Conservation (phyloP, 805 yeast genomes). For the Kuraishia floccosa region DNA sequence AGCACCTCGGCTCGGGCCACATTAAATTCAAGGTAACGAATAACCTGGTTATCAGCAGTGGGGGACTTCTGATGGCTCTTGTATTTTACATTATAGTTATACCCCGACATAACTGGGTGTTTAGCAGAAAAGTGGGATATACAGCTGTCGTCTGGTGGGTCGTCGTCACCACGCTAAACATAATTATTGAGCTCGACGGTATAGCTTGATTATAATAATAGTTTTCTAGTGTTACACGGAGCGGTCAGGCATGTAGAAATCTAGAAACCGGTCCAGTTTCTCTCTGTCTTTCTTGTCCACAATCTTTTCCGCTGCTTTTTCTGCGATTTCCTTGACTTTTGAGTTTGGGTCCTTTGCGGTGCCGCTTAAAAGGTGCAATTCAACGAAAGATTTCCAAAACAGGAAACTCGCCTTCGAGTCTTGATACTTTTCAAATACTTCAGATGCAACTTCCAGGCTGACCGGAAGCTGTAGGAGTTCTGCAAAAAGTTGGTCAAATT, state of each 20-base stretch:
- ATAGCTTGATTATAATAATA: neutral
- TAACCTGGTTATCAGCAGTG: conserved; percentile 24
- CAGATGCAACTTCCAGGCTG: conserved; percentile 7
- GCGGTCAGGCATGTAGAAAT: neutral
- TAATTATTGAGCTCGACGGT: conserved; percentile 2
- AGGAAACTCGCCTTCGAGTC: conserved; percentile 5
- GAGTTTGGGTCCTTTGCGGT: neutral
- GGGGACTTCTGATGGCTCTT: conserved; percentile 27
- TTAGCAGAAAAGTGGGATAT: conserved; percentile 28
- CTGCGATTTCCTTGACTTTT: neutral
- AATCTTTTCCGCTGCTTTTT: neutral
- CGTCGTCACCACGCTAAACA: conserved; percentile 10
- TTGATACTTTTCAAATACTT: conserved; percentile 15
- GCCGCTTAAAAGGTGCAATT: conserved; percentile 5
- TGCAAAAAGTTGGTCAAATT: conserved; percentile 23
- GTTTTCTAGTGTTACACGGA: neutral
- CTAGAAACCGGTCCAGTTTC: too few relatives aligned
- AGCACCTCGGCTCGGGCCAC: neutral
- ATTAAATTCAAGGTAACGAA: conserved; percentile 25
- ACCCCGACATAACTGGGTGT: conserved; percentile 34
- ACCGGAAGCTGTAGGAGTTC: conserved; percentile 19
- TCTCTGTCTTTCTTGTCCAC: too few relatives aligned
- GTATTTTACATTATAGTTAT: conserved; percentile 24
- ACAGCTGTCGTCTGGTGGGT: conserved; percentile 20
- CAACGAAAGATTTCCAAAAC: conserved; percentile 14